These are phyloP conservation scores for Trichoderma breve DNA, from an alignment of 2,329 filamentous ascomycete genomes.

Conservation along the genomic window DNA sequence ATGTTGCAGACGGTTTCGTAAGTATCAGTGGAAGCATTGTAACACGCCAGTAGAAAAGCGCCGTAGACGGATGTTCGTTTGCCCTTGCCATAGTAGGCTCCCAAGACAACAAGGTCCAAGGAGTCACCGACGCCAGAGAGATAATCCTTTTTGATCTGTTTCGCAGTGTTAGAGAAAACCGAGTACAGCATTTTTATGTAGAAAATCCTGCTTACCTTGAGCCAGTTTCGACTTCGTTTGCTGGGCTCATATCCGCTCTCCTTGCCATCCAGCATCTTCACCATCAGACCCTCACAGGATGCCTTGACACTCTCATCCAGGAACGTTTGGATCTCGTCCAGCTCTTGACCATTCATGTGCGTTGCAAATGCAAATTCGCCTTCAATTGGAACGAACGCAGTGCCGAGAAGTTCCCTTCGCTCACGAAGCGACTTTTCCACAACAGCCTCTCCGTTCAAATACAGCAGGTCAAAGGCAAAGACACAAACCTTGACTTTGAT, in stretches of 20 bases:
- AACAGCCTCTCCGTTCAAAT: conserved; percentile 84
- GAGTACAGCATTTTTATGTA: not conserved
- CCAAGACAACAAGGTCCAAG: conserved; percentile 91
- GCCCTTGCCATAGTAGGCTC: conserved; percentile 89
- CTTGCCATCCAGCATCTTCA: conserved; percentile 94
- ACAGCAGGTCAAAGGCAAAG: conserved; percentile 93
- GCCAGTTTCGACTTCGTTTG: conserved; percentile 95
- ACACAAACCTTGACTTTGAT: conserved; percentile 97
- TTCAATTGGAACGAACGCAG: conserved; percentile 73
- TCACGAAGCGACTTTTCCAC: conserved; percentile 86
- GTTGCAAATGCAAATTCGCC: conserved; percentile 92
- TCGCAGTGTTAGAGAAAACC: not conserved
- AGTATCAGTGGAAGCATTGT: conserved; percentile 73
- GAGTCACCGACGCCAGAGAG: conserved; percentile 91
- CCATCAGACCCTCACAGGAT: conserved; percentile 96
- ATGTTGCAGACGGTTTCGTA: conserved; percentile 99
- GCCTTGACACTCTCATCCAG: conserved; percentile 94
- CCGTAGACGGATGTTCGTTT: conserved; percentile 96
- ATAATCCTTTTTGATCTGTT: conserved; percentile 96
- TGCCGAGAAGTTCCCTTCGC: conserved; percentile 70
- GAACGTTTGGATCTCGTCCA: conserved; percentile 90
- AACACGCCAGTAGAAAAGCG: conserved; percentile 91
- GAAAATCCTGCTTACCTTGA: conserved; percentile 64
- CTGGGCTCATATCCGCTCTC: conserved; percentile 96
- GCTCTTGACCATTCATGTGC: conserved; percentile 78